Percentiles rank a stretch among this genome's conserved stretches.
Conservation (phyloP, 2,329 filamentous ascomycete genomes). For the Pseudonectria buxi region DNA sequence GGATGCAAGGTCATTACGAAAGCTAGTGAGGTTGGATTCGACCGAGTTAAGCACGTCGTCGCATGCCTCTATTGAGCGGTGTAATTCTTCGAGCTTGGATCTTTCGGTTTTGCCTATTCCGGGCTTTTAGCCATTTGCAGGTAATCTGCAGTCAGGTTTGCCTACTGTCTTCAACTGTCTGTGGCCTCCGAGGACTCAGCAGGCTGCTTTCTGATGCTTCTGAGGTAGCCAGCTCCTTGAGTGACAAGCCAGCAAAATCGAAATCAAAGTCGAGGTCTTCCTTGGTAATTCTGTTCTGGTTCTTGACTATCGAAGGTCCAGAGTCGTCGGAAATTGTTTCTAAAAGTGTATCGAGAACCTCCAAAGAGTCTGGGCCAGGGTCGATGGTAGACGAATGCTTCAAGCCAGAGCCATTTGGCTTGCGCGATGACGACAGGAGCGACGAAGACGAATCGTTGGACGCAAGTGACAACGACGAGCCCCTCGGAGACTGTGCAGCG, state of each 20-base stretch:
- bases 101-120: conserved; percentile 67
- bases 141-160: not conserved
- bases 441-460: conserved; percentile 73
- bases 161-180: conserved; percentile 69
- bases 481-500: conserved; percentile 60
- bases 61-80: conserved; percentile 81
- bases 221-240: conserved; percentile 61
- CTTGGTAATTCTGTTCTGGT: conserved; percentile 30
- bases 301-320: conserved; percentile 3
- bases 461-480: conserved; percentile 71
- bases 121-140: conserved; percentile 1
- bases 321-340: conserved; percentile 17
- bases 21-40: conserved; percentile 84
- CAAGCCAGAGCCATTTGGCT: conserved; percentile 61
- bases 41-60: conserved; percentile 92
- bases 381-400: conserved; percentile 49
- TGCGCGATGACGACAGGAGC: conserved; percentile 57
- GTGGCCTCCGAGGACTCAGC: conserved; percentile 38
- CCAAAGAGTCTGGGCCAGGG: conserved; percentile 61
- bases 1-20: conserved; percentile 83
- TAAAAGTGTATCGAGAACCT: conserved; percentile 54
- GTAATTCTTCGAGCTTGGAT: conserved; percentile 81
- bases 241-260: conserved; percentile 70
- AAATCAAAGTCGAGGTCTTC: conserved; percentile 59
- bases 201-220: conserved; percentile 13